A percentile compares a stretch with the other conserved stretches of the same genome.
Evolutionary conservation across 1,284 basidiomycete species (phyloP).

Genomic region (Heterobasidion irregulare): DNA sequence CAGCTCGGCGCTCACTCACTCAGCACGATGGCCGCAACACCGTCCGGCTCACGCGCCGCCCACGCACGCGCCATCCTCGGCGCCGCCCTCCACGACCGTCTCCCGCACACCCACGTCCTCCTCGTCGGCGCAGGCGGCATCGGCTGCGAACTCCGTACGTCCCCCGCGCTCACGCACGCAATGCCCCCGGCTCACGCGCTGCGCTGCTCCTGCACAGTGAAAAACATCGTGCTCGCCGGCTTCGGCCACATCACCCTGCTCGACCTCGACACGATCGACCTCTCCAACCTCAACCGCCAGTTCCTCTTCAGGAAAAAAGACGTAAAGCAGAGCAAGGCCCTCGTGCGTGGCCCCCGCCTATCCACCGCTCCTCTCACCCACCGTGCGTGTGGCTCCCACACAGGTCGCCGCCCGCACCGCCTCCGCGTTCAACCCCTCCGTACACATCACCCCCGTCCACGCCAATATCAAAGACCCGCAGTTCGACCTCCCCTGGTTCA

Average conservation of each 20-base stretch:
- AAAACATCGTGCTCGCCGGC: slow-evolving; percentile 91
- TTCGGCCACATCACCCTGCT: slow-evolving; percentile 90
- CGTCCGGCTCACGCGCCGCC: slow-evolving; percentile 17
- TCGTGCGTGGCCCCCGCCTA: slow-evolving; percentile 36
- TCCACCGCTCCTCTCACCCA: not conserved
- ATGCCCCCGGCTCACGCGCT: not conserved
- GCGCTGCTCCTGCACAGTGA: slow-evolving; percentile 49
- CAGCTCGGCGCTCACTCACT: too few species aligned
- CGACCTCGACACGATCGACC: slow-evolving; percentile 97
- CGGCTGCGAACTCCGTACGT: slow-evolving; percentile 90
- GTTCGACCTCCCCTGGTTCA: slow-evolving; percentile 89
- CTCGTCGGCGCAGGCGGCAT: slow-evolving; percentile 97
- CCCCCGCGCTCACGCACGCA: not conserved
- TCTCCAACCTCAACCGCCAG: slow-evolving; percentile 96
- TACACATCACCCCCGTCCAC: slow-evolving; percentile 84
- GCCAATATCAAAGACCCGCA: slow-evolving; percentile 93
- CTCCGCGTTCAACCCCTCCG: slow-evolving; percentile 85
- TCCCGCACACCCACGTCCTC: slow-evolving; percentile 66
- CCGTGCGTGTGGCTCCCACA: too few species aligned
- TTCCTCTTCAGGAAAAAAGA: slow-evolving; percentile 95
- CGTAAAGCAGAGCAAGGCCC: slow-evolving; percentile 92
- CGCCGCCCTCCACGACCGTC: slow-evolving; percentile 48
- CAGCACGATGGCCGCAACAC: not conserved
- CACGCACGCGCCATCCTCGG: slow-evolving; percentile 74
- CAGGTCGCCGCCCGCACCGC: slow-evolving; percentile 89